Evolutionary conservation across 345 rosid genomes (phyloP).

Genomic region (Corymbia maculata): DNA sequence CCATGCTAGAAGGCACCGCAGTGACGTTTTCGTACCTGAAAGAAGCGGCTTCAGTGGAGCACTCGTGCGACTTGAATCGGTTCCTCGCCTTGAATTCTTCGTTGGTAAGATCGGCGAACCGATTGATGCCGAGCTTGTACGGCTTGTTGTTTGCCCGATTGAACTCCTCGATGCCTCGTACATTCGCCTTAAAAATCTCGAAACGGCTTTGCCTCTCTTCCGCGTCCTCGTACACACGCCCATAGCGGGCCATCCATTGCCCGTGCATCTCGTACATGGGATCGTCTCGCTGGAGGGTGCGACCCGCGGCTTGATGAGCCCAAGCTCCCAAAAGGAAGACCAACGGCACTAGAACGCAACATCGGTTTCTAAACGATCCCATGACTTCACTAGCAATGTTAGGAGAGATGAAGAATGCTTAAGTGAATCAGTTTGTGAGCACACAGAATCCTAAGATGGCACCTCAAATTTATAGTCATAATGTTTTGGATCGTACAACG

Average conservation of each 20-base stretch:
- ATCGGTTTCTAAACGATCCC: background rate
- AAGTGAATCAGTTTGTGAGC: background rate
- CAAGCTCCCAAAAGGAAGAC: background rate
- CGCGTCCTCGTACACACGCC: slow-evolving; percentile 1
- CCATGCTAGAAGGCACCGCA: slow-evolving; percentile 18
- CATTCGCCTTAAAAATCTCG: slow-evolving; percentile 15
- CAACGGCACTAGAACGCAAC: background rate
- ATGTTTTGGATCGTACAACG: background rate
- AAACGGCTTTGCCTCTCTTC: slow-evolving; percentile 11
- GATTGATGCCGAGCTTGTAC: slow-evolving; percentile 29
- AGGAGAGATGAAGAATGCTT: background rate
- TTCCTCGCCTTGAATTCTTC: slow-evolving; percentile 29
- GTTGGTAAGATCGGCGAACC: slow-evolving; percentile 28
- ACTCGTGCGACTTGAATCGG: slow-evolving; percentile 14
- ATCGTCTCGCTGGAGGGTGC: background rate
- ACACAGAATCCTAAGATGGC: background rate
- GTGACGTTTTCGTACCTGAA: slow-evolving; percentile 25
- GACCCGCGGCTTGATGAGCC: slow-evolving; percentile 2
- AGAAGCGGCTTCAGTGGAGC: background rate
- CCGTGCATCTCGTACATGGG: slow-evolving; percentile 12
- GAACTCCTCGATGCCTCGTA: slow-evolving; percentile 6
- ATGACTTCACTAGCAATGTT: background rate
- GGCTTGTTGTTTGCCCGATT: slow-evolving; percentile 12
- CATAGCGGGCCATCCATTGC: slow-evolving; percentile 19
- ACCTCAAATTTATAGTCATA: background rate